These are phyloP conservation scores for Secale cereale DNA, from an alignment of 176 grass and related monocot species.

Conservation along the genomic window DNA sequence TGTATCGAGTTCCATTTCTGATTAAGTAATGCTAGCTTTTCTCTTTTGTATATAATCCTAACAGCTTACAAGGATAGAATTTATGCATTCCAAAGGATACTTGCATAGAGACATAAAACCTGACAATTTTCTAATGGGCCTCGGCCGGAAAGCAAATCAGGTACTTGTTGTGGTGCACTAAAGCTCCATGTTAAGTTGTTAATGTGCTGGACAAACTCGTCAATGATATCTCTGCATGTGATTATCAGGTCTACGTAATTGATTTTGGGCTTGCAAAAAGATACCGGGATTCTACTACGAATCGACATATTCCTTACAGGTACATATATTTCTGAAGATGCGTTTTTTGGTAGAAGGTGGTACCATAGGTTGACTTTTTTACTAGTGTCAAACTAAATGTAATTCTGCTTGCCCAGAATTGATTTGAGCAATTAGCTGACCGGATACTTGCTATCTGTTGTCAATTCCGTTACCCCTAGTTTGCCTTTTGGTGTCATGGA, in stretches of 20 bases:
- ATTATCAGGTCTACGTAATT: slow-evolving; percentile 87
- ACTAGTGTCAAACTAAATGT: not conserved
- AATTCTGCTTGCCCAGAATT: not conserved
- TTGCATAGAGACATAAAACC: slow-evolving; percentile 96
- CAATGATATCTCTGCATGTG: slow-evolving; percentile 23
- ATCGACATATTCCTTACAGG: slow-evolving; percentile 96
- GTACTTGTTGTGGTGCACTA: slow-evolving; percentile 28
- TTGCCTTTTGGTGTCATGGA: not conserved
- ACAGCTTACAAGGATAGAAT: slow-evolving; percentile 90
- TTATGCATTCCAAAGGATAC: slow-evolving; percentile 96
- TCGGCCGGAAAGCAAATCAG: slow-evolving; percentile 88
- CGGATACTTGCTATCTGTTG: not conserved
- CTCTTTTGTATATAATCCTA: not conserved
- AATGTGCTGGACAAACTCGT: not conserved
- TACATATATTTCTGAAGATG: slow-evolving; percentile 19
- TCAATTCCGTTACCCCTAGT: not conserved
- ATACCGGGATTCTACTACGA: slow-evolving; percentile 79
- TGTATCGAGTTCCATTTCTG: not conserved
- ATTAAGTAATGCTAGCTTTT: slow-evolving; percentile 1
- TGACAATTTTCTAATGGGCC: slow-evolving; percentile 97
- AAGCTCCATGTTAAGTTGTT: not conserved
- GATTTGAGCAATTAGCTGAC: not conserved
- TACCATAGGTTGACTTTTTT: not conserved
- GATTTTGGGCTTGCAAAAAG: slow-evolving; percentile 99
- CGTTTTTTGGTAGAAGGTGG: not conserved